These are phyloP conservation scores for Gossypium stocksii DNA, from an alignment of 345 rosid genomes.

Conservation along the genomic window DNA sequence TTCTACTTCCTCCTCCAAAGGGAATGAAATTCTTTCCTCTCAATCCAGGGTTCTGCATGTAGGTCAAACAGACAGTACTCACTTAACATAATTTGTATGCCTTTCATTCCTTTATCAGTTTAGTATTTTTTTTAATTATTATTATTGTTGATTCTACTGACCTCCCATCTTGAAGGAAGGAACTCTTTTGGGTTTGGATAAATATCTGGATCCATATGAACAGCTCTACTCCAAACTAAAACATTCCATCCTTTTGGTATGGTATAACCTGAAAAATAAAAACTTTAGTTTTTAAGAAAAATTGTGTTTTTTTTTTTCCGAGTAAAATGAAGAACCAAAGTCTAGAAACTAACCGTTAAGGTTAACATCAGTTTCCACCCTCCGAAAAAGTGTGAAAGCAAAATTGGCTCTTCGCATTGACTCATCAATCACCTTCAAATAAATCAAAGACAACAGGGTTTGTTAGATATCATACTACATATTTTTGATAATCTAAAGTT, in stretches of 20 bases:
- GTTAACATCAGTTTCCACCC: neutral
- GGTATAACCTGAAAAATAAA: neutral
- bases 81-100: neutral
- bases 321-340: neutral
- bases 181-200: conserved; percentile 35
- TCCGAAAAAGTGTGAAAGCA: neutral
- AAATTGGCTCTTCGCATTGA: neutral
- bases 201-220: conserved; percentile 27
- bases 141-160: conserved; percentile 8
- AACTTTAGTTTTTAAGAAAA: no score
- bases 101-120: neutral
- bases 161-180: conserved; percentile 54
- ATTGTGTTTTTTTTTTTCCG: neutral
- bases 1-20: neutral
- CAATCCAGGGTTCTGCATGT: neutral
- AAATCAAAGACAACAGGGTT: neutral
- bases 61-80: neutral
- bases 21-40: neutral
- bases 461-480: neutral
- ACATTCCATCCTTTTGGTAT: conserved; percentile 3
- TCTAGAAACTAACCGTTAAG: neutral
- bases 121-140: neutral
- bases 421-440: neutral
- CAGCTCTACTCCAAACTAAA: conserved; percentile 10
- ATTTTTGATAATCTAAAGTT: neutral